Percentiles rank a stretch among this genome's conserved stretches.
Evolutionary conservation across 2,329 filamentous ascomycete species (phyloP).

Genomic region (Claviceps sp.): DNA sequence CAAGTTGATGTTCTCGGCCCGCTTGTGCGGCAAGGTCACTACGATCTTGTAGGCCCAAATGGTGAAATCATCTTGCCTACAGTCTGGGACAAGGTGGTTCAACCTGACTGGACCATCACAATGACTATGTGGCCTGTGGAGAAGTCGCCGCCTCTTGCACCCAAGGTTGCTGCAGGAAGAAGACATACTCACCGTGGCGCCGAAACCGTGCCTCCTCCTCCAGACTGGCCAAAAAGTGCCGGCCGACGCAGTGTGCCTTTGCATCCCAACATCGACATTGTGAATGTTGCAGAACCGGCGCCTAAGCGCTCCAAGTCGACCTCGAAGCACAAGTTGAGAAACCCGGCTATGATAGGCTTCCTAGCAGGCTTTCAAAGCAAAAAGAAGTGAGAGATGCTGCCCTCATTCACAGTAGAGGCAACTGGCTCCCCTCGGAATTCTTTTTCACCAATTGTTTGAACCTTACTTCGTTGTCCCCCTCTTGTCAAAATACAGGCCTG

Average conservation of each 20-base stretch:
- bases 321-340: constrained; percentile 8
- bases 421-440: neutral
- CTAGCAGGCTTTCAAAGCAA: constrained; percentile 11
- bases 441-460: neutral
- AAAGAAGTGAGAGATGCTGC: constrained; percentile 11
- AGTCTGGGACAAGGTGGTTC: constrained; percentile 69
- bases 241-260: constrained; percentile 2
- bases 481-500: constrained; percentile 3
- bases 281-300: constrained; percentile 7
- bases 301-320: constrained; percentile 6
- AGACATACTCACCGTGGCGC: constrained; percentile 4
- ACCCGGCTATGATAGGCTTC: constrained; percentile 9
- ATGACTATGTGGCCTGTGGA: constrained; percentile 49
- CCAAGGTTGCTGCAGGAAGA: constrained; percentile 1
- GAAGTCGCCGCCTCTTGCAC: constrained; percentile 14
- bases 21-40: constrained; percentile 65
- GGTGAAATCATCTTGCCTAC: constrained; percentile 68
- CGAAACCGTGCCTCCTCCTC: constrained; percentile 6
- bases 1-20: constrained; percentile 66
- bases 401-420: neutral
- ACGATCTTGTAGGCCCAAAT: constrained; percentile 66
- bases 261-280: constrained; percentile 9
- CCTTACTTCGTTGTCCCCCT: neutral
- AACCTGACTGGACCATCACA: constrained; percentile 50
- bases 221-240: constrained; percentile 6